Evolutionary conservation across 108 stramenopile species (phyloP).

Genomic region (Cyclostephanos tholiformis): DNA sequence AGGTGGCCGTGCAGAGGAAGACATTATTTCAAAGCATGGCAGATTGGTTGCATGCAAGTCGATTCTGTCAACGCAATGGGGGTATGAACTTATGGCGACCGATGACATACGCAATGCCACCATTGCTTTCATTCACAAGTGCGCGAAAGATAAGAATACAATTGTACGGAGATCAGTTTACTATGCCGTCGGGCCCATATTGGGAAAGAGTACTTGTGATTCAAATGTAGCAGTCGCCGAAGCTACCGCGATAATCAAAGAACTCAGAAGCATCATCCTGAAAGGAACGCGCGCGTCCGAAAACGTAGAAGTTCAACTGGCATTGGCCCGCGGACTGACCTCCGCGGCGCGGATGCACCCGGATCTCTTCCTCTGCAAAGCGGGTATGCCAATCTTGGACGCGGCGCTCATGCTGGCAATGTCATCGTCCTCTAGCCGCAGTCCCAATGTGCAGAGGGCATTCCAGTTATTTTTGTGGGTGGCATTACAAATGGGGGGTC

Average conservation of each 20-base stretch:
- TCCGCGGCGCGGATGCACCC: constrained; percentile 40
- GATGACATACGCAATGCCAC: constrained; percentile 43
- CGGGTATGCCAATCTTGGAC: constrained; percentile 56
- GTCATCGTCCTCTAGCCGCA: constrained; percentile 33
- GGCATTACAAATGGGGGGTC: constrained; percentile 41
- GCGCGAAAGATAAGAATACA: constrained; percentile 39
- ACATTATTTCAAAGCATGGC: constrained; percentile 40
- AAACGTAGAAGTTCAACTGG: constrained; percentile 48
- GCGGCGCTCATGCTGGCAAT: constrained; percentile 60
- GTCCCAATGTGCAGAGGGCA: constrained; percentile 47
- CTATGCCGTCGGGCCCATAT: constrained; percentile 42
- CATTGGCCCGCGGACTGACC: constrained; percentile 49
- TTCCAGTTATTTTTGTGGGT: constrained; percentile 58
- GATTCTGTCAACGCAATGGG: constrained; percentile 38
- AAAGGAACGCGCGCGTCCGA: constrained; percentile 57
- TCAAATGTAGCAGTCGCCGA: constrained; percentile 21
- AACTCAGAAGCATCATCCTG: constrained; percentile 46
- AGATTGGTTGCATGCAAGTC: constrained; percentile 38
- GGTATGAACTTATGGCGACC: constrained; percentile 33
- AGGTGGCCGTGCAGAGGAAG: constrained; percentile 23
- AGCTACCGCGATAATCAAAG: constrained; percentile 39
- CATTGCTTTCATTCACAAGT: constrained; percentile 28
- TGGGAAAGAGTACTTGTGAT: constrained; percentile 29
- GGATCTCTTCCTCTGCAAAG: constrained; percentile 50
- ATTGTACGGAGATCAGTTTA: constrained; percentile 50